Conservation (phyloP, 2,329 filamentous ascomycete genomes). For the Pyrenochaeta sp. region DNA sequence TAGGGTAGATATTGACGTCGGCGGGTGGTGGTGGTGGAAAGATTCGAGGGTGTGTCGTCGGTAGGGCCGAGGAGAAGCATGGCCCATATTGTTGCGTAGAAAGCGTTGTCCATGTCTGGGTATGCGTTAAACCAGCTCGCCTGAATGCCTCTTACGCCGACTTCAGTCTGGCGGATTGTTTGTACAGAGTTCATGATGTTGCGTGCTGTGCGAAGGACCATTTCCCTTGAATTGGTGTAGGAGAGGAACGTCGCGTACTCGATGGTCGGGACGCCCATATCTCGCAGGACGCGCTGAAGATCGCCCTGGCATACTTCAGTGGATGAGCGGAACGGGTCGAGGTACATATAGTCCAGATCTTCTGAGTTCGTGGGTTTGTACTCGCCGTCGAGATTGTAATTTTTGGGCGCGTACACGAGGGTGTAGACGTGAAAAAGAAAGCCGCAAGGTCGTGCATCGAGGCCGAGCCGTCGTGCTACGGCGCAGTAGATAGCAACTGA, state of each 20-base stretch:
- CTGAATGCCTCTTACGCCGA: slow-evolving; percentile 27
- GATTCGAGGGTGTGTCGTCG: slow-evolving; percentile 32
- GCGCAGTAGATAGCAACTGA: slow-evolving; percentile 87
- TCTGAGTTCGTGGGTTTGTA: slow-evolving; percentile 39
- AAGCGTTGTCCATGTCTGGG: slow-evolving; percentile 65
- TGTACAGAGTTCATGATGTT: slow-evolving; percentile 82
- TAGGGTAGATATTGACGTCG: slow-evolving; percentile 68
- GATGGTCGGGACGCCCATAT: slow-evolving; percentile 55
- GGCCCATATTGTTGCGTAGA: slow-evolving; percentile 80
- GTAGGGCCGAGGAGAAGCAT: slow-evolving; percentile 53
- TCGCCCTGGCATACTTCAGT: slow-evolving; percentile 69
- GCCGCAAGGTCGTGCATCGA: slow-evolving; percentile 80
- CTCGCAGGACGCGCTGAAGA: slow-evolving; percentile 68
- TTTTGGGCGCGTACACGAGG: slow-evolving; percentile 71
- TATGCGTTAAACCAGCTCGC: slow-evolving; percentile 36
- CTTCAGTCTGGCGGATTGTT: slow-evolving; percentile 50
- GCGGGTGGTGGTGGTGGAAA: slow-evolving; percentile 38
- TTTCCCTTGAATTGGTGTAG: slow-evolving; percentile 69
- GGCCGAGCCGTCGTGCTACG: slow-evolving; percentile 75
- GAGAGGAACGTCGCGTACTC: slow-evolving; percentile 65
- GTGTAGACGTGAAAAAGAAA: slow-evolving; percentile 88
- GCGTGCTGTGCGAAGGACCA: slow-evolving; percentile 77
- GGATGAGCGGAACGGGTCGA: slow-evolving; percentile 80
- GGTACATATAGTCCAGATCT: slow-evolving; percentile 69
- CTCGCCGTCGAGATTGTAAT: slow-evolving; percentile 61